Conservation (phyloP, 2,329 filamentous ascomycete genomes). For the Neofusicoccum parvum region DNA sequence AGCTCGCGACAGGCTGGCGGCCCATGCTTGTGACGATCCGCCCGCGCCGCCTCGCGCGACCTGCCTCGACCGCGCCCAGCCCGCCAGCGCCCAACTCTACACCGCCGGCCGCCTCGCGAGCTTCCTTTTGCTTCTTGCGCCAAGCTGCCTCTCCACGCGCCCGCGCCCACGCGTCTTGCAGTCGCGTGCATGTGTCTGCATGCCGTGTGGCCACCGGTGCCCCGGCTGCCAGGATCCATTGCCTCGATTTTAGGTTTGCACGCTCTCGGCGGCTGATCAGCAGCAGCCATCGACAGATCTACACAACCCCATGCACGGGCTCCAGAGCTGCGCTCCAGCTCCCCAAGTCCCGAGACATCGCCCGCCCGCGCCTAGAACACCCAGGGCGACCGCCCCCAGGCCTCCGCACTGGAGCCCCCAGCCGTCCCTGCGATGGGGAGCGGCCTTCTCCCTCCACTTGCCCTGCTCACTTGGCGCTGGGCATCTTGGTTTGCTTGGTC, state of each 20-base stretch:
- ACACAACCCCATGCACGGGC: slow-evolving; percentile 6
- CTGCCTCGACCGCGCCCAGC: slow-evolving; percentile 10
- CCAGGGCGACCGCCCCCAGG: not conserved
- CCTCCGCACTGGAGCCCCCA: not conserved
- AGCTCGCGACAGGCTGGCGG: not conserved
- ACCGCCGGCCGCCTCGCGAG: not conserved
- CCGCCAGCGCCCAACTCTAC: slow-evolving; percentile 7
- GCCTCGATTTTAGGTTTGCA: not conserved
- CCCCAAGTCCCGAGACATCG: not conserved
- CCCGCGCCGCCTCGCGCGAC: not conserved
- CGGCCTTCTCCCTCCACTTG: not conserved
- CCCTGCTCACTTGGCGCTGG: not conserved
- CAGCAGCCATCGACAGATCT: slow-evolving; percentile 14
- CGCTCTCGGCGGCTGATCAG: slow-evolving; percentile 4
- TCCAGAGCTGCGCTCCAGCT: not conserved
- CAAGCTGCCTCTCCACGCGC: slow-evolving; percentile 3
- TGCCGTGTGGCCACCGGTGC: not conserved
- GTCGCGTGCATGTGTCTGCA: not conserved
- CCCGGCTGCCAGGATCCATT: not conserved
- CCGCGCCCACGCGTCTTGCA: slow-evolving; percentile 1
- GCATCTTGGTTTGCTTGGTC: slow-evolving; percentile 3
- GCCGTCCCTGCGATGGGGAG: not conserved
- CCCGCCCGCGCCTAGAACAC: not conserved
- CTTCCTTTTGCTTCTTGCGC: not conserved
- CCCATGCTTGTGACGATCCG: slow-evolving; percentile 12